Evolutionary conservation across 106 monocot genomes (phyloP).

Genomic region (Xerophyta viscosa): DNA sequence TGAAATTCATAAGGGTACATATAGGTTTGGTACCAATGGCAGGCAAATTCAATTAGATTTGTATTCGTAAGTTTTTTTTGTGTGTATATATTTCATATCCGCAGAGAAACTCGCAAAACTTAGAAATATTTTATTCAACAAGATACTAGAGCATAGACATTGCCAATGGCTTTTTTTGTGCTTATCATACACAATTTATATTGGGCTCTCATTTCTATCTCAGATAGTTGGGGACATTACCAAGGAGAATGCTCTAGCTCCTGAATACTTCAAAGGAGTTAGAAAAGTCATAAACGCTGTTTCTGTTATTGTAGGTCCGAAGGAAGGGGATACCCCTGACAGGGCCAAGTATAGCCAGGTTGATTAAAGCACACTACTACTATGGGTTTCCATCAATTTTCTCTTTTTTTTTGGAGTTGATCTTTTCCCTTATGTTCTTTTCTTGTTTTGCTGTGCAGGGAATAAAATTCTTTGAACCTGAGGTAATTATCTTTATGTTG

Average conservation of each 20-base stretch:
- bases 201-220: slow-evolving; percentile 10
- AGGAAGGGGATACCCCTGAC: slow-evolving; percentile 99
- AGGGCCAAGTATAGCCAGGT: slow-evolving; percentile 93
- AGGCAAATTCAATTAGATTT: too few species aligned
- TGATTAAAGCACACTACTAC: slow-evolving; percentile 11
- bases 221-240: slow-evolving; percentile 89
- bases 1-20: too few species aligned
- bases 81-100: too few species aligned
- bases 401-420: too few species aligned
- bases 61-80: too few species aligned
- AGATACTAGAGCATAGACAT: background rate
- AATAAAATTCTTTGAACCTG: slow-evolving; percentile 80
- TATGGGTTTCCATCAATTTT: too few species aligned
- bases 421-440: background rate
- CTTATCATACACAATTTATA: background rate
- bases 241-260: slow-evolving; percentile 57
- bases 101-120: too few species aligned
- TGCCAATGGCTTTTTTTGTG: background rate
- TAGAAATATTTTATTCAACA: too few species aligned
- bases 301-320: slow-evolving; percentile 94
- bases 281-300: slow-evolving; percentile 84
- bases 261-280: slow-evolving; percentile 76
- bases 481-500: slow-evolving; percentile 25
- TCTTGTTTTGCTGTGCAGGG: slow-evolving; percentile 37
- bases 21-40: too few species aligned